phyloP scores from a whole-genome alignment of 2,329 filamentous ascomycete species.

The Coleophoma cylindrospora region DNA sequence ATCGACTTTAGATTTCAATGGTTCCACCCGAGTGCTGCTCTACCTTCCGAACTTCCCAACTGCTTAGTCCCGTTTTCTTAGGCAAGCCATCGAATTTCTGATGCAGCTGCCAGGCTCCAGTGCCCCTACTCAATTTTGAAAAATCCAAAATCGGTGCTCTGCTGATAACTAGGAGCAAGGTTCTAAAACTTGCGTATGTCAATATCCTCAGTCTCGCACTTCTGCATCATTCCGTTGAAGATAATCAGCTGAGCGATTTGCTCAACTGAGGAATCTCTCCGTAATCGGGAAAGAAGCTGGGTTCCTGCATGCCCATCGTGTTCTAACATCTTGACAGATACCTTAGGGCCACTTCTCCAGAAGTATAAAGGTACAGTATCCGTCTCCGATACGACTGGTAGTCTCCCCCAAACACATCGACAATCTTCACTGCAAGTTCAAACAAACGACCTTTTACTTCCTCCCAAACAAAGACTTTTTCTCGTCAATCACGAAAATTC shows the following conservation, averaged over 20 bases:
- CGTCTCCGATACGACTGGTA: not conserved
- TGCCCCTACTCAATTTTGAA: too few relatives aligned
- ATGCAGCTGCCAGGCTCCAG: too few relatives aligned
- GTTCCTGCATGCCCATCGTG: constrained; percentile 1
- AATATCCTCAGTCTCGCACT: constrained; percentile 1
- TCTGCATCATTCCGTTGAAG: constrained; percentile 6
- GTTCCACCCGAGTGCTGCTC: too few relatives aligned
- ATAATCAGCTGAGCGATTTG: constrained; percentile 5
- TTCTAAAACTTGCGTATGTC: constrained; percentile 5
- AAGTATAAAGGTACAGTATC: constrained; percentile 9
- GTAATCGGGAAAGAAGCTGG: constrained; percentile 2
- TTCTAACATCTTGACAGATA: not conserved
- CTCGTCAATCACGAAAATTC: not conserved
- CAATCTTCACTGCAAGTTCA: not conserved
- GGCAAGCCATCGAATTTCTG: too few relatives aligned
- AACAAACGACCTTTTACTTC: constrained; percentile 1
- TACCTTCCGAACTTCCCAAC: too few relatives aligned
- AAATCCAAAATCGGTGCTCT: too few relatives aligned
- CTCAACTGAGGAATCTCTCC: not conserved
- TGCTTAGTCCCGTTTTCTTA: too few relatives aligned
- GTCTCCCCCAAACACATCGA: not conserved
- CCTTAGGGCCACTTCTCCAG: not conserved
- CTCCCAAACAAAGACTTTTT: not conserved
- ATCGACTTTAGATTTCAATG: too few relatives aligned
- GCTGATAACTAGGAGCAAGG: not conserved